phyloP scores from a whole-genome alignment of 805 yeast genomes.

The Nakazawaea wickerhamii region DNA sequence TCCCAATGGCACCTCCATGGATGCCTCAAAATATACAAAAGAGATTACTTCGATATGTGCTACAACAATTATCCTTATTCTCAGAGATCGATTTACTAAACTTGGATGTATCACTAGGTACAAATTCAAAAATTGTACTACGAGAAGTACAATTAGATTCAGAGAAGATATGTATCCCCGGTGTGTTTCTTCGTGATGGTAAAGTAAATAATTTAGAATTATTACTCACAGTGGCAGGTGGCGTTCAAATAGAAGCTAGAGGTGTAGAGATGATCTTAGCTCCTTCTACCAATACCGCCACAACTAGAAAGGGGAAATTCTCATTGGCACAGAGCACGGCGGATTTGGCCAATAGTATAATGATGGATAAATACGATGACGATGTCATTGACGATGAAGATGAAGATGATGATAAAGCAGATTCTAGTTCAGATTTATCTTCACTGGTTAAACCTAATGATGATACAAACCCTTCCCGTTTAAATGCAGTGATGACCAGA shows the following conservation, averaged over 20 bases:
- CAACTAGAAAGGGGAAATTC: constrained; percentile 23
- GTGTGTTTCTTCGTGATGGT: constrained; percentile 58
- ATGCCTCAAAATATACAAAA: constrained; percentile 83
- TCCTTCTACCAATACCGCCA: constrained; percentile 20
- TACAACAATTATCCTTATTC: constrained; percentile 76
- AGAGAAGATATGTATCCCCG: constrained; percentile 63
- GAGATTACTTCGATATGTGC: constrained; percentile 69
- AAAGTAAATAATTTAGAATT: constrained; percentile 48
- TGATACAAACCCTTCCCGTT: constrained; percentile 24
- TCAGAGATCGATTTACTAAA: constrained; percentile 79
- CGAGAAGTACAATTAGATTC: constrained; percentile 68
- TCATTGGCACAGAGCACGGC: constrained; percentile 69
- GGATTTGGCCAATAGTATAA: constrained; percentile 60
- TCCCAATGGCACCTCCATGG: constrained; percentile 44
- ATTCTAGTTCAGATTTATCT: constrained; percentile 5
- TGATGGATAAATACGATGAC: constrained; percentile 25
- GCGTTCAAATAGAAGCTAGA: constrained; percentile 55
- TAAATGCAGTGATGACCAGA: constrained; percentile 53
- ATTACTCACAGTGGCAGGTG: constrained; percentile 62
- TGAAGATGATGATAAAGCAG: constrained; percentile 16
- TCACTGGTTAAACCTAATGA: neutral
- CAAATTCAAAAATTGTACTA: constrained; percentile 41
- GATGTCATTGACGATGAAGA: constrained; percentile 29
- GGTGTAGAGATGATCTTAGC: constrained; percentile 50
- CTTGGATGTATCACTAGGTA: constrained; percentile 71